Evolutionary conservation across 768 basidiomycete species (phyloP), one percentile per base, ranked within the genome.

Genomic region (Mycena metata): DNA sequence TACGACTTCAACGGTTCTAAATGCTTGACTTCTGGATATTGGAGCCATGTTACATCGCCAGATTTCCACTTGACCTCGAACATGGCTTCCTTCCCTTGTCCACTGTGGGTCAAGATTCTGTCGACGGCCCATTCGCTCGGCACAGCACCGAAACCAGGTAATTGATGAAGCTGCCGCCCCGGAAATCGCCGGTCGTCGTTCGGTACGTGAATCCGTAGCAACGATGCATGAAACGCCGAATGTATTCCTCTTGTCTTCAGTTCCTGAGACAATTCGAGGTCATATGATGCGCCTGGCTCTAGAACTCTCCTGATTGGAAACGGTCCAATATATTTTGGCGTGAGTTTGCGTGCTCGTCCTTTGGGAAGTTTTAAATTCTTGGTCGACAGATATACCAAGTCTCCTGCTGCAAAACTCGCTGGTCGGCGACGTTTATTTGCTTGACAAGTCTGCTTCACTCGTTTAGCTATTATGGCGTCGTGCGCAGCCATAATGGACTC

Each of bases 121-220:
- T 55, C 62, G 30, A 64, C 51, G 6, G 62, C 50, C 62, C 62
- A 64, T 46, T 64, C 62, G 8, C 55, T 64, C n/a, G 62, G 55
- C 15, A 7, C 47, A 16, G 5, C 8, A n/a, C 74, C 74, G 21
- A 74, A 75, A 8, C 75, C 74, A 39, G 73, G 74, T 7, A 66
- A 19, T 21, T 61, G 60, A 15, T 63, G 57, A 24, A 52, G 35
- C n/a, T 73, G 62, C 16, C 74, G 47, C 1, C 65, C 69, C 0
- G 82, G 81, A 58, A 82, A 83, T 0, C 67, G 43, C 0, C 16
- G 0, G 16, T 65, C 24, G 47, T 82, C 75, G 45, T 78, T 81
- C 0, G 77, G 49, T 12, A 63, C 5, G 45, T 70, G 74, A 6
- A 55, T 64, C 0, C 67, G 50, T 0, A 83, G 70, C 16, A 78